Percentiles rank a stretch among this genome's conserved stretches.
These are phyloP conservation scores for Albizia julibrissin DNA, from an alignment of 306 rosid species.

Conservation along the genomic window DNA sequence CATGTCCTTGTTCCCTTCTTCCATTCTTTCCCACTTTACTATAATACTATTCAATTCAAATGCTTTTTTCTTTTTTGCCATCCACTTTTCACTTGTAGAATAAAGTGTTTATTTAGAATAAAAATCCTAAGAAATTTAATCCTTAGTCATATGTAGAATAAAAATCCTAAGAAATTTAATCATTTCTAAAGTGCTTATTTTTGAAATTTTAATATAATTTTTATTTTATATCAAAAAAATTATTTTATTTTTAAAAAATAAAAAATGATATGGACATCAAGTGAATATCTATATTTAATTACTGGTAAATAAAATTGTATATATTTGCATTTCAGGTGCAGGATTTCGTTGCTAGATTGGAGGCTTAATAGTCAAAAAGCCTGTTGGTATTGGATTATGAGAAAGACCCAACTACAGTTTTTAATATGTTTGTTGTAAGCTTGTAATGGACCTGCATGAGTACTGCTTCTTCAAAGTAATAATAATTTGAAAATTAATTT, in stretches of 20 bases:
- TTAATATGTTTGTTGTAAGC: too few relatives aligned
- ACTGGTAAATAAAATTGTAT: neutral
- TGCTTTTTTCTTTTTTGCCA: neutral
- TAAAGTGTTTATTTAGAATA: neutral
- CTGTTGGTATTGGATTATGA: neutral
- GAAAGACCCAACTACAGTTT: neutral
- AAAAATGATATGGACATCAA: neutral
- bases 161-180: neutral
- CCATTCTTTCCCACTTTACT: neutral
- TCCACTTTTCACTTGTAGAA: neutral
- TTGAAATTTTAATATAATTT: neutral
- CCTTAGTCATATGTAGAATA: neutral
- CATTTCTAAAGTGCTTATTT: neutral
- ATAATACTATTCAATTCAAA: neutral
- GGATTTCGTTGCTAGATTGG: neutral
- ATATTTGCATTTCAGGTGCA: neutral
- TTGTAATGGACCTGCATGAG: neutral
- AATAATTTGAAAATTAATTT: too few relatives aligned
- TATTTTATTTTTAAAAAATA: neutral
- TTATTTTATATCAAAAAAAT: neutral
- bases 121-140: neutral
- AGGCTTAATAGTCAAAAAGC: neutral
- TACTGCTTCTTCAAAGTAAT: neutral
- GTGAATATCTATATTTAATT: neutral
- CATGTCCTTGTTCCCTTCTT: conserved; percentile 24